A percentile compares a stretch with the other conserved stretches of the same genome.
Conservation (phyloP, 257 asterid genomes). For the Eustoma russellianum region DNA sequence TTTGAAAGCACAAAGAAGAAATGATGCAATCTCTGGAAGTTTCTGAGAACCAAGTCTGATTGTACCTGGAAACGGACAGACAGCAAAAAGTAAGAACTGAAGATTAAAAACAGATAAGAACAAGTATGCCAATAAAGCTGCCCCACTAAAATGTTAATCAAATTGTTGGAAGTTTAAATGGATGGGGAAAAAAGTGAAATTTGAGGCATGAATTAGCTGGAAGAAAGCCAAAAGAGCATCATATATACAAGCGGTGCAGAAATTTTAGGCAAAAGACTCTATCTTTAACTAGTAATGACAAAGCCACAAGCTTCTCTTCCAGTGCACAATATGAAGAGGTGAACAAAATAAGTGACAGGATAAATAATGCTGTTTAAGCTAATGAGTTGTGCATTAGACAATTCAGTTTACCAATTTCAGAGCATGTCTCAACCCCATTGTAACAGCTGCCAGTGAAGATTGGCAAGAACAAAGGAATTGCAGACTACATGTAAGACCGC, state of each 20-base stretch:
- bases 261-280: neutral
- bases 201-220: neutral
- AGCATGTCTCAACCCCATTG: conserved; percentile 76
- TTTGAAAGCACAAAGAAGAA: conserved; percentile 85
- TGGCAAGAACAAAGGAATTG: conserved; percentile 77
- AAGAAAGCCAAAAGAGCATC: neutral
- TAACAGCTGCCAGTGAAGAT: conserved; percentile 55
- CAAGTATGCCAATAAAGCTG: neutral
- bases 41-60: conserved; percentile 56
- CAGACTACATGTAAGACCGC: conserved; percentile 71
- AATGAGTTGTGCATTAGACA: neutral
- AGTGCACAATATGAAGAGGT: neutral
- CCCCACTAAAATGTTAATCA: neutral
- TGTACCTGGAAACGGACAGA: conserved; percentile 46
- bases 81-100: too few relatives aligned
- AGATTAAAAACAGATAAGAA: too few relatives aligned
- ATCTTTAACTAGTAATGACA: too few relatives aligned
- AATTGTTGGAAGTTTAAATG: neutral
- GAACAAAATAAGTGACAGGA: neutral
- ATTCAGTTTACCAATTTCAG: conserved; percentile 60
- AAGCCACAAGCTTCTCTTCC: neutral
- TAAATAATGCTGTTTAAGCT: neutral
- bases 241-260: neutral
- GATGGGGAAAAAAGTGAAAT: neutral
- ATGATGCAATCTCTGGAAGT: conserved; percentile 75